Conservation (phyloP, 1,284 basidiomycete genomes). For the Vanrija sp. region DNA sequence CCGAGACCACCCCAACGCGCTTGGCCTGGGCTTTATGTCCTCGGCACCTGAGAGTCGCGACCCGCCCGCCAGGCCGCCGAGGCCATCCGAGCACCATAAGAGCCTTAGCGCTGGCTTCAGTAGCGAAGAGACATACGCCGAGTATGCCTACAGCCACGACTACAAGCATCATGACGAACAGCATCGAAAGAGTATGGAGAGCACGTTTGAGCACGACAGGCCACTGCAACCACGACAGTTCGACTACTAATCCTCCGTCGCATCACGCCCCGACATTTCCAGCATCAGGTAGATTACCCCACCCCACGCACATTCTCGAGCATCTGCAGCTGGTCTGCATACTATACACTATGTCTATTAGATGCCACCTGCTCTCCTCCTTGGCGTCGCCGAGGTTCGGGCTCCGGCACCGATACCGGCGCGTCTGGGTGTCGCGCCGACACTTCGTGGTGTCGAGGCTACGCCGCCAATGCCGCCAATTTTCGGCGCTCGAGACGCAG, state of each 20-base stretch:
- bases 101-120: no score
- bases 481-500: slow-evolving; percentile 60
- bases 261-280: not conserved
- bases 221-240: not conserved
- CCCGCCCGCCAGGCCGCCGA: no score
- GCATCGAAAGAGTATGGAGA: not conserved
- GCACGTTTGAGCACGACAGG: not conserved
- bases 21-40: no score
- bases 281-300: not conserved
- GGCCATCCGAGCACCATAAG: no score
- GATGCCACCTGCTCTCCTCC: slow-evolving; percentile 49
- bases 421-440: slow-evolving; percentile 61
- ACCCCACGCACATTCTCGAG: not conserved
- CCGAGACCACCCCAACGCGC: no score
- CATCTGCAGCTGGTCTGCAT: not conserved
- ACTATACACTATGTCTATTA: slow-evolving; percentile 13
- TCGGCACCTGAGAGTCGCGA: no score
- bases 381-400: slow-evolving; percentile 54
- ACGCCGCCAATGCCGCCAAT: slow-evolving; percentile 66
- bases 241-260: not conserved
- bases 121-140: no score
- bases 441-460: not conserved
- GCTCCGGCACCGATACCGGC: slow-evolving; percentile 59
- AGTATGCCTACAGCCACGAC: no score
- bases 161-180: not conserved